phyloP scores from a whole-genome alignment of 805 yeast species.

The Candida sphagnicola region DNA sequence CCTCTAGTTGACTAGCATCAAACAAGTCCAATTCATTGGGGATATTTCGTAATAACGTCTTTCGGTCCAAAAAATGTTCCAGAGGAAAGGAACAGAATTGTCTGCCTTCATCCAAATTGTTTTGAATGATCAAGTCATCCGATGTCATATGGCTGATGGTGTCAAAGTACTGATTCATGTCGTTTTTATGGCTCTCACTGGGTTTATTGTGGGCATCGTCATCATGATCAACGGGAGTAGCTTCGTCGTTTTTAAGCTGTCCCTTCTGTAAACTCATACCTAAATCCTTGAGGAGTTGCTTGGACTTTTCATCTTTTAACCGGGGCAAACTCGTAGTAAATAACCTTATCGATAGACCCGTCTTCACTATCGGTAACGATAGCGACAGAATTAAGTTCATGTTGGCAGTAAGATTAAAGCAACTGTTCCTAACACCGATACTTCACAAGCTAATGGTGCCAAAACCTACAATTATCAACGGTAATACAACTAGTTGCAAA shows the following conservation, averaged over 20 bases:
- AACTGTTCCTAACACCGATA: not conserved
- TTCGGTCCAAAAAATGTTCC: slow-evolving; percentile 33
- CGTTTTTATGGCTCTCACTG: slow-evolving; percentile 2
- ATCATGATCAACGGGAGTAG: slow-evolving; percentile 1
- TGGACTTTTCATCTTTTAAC: slow-evolving; percentile 18
- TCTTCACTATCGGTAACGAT: not conserved
- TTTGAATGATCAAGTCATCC: slow-evolving; percentile 33
- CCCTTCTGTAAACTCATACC: slow-evolving; percentile 32
- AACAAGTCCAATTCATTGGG: slow-evolving; percentile 36
- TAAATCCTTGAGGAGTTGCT: slow-evolving; percentile 25
- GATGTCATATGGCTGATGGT: slow-evolving; percentile 32
- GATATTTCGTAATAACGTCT: slow-evolving; percentile 22
- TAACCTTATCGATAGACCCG: not conserved
- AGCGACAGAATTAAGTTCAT: not conserved
- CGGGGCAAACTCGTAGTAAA: slow-evolving; percentile 2
- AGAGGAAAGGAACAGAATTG: slow-evolving; percentile 31
- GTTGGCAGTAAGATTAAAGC: not conserved
- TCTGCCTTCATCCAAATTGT: slow-evolving; percentile 30
- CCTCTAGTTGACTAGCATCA: slow-evolving; percentile 22
- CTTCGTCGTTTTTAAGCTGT: slow-evolving; percentile 13
- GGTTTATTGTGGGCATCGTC: not conserved
- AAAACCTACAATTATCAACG: not conserved
- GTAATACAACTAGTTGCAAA: not conserved
- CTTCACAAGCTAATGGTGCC: not conserved
- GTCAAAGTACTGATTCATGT: slow-evolving; percentile 19